Conservation (phyloP, 495 filamentous ascomycete species). For the Emericellopsis terricola region DNA sequence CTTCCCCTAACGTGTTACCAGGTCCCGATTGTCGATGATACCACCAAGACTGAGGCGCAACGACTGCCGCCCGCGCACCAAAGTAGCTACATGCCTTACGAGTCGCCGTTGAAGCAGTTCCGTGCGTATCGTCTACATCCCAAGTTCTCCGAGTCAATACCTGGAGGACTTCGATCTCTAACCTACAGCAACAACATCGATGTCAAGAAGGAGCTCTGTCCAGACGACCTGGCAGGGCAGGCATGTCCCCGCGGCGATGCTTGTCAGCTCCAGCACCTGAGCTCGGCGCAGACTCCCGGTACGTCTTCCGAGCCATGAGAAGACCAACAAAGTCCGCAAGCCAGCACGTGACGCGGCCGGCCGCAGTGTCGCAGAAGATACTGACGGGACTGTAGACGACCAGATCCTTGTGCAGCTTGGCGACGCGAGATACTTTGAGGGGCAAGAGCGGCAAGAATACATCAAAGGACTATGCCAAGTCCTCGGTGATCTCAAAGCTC, state of each 20-base stretch:
- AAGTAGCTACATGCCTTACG: constrained; percentile 53
- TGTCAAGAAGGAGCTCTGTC: constrained; percentile 51
- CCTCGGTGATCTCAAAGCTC: constrained; percentile 54
- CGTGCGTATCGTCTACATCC: constrained; percentile 82
- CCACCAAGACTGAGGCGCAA: not conserved
- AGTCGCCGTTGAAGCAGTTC: constrained; percentile 67
- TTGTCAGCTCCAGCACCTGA: constrained; percentile 61
- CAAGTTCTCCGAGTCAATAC: constrained; percentile 44
- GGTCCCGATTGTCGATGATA: constrained; percentile 1
- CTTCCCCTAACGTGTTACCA: not conserved
- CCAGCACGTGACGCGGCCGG: too few species aligned
- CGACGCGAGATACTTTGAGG: constrained; percentile 47
- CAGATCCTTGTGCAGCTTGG: constrained; percentile 73
- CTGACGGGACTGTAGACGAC: constrained; percentile 64
- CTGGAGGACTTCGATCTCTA: constrained; percentile 68
- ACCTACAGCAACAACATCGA: constrained; percentile 86
- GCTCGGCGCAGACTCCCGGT: constrained; percentile 62
- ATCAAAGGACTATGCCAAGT: constrained; percentile 56
- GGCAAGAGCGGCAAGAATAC: constrained; percentile 55
- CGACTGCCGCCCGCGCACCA: too few species aligned
- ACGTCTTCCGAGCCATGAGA: constrained; percentile 26
- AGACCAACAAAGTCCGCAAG: too few species aligned
- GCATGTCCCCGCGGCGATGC: constrained; percentile 58
- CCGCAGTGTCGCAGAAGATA: too few species aligned
- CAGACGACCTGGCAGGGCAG: constrained; percentile 50